A percentile compares a stretch with the other conserved stretches of the same genome.
Conservation (phyloP, 257 asterid species). For the Solanum bukasovii region DNA sequence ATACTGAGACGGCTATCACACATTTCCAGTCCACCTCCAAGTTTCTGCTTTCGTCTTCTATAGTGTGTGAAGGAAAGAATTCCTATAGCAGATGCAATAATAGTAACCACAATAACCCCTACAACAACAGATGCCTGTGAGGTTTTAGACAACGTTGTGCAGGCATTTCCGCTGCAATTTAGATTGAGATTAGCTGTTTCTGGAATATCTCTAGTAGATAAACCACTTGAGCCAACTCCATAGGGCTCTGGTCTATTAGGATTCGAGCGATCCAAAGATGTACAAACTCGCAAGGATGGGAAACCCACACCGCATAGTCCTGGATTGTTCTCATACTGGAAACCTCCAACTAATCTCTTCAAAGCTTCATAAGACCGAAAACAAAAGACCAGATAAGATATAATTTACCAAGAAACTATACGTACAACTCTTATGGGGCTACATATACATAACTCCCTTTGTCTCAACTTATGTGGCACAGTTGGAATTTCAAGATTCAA, state of each 20-base stretch:
- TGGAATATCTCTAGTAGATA: constrained; percentile 52
- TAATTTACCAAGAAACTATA: neutral
- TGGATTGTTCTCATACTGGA: constrained; percentile 56
- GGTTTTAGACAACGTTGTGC: constrained; percentile 44
- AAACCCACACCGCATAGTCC: constrained; percentile 78
- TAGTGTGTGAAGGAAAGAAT: constrained; percentile 32
- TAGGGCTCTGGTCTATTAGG: constrained; percentile 52
- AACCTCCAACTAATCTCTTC: constrained; percentile 66
- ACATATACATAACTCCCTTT: neutral
- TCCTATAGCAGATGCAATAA: constrained; percentile 33
- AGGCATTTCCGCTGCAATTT: constrained; percentile 45
- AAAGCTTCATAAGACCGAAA: constrained; percentile 46
- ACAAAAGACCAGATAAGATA: constrained; percentile 4
- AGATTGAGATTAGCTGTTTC: constrained; percentile 73
- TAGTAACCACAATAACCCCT: constrained; percentile 35
- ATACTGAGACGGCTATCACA: constrained; percentile 29
- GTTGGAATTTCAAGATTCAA: neutral
- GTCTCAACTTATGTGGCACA: neutral
- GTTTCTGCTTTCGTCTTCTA: constrained; percentile 59
- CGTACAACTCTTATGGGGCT: neutral
- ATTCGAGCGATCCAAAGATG: constrained; percentile 22
- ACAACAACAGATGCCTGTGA: constrained; percentile 49
- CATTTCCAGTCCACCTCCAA: constrained; percentile 22
- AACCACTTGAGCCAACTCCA: constrained; percentile 34
- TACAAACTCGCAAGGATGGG: constrained; percentile 45